Evolutionary conservation across 352 stramenopile genomes (phyloP).

Genomic region (Globisporangium paddicum): DNA sequence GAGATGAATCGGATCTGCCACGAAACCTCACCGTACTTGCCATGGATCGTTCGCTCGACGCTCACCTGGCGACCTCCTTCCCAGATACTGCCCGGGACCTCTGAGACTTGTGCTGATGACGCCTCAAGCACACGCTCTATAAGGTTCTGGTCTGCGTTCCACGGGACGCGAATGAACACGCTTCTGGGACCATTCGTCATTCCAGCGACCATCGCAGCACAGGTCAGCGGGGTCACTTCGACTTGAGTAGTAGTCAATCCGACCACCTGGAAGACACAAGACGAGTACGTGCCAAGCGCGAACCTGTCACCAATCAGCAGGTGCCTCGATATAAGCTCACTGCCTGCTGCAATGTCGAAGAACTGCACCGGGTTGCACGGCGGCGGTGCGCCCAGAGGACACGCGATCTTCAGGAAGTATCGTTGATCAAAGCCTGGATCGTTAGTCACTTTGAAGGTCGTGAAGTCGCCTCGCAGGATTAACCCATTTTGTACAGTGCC

Average conservation of each 20-base stretch:
- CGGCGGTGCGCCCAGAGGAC: slow-evolving; percentile 6
- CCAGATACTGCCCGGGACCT: slow-evolving; percentile 32
- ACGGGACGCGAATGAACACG: slow-evolving; percentile 40
- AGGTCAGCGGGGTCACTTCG: slow-evolving; percentile 28
- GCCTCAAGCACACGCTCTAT: slow-evolving; percentile 51
- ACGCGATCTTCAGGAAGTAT: slow-evolving; percentile 36
- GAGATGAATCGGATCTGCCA: slow-evolving; percentile 93
- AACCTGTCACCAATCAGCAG: slow-evolving; percentile 48
- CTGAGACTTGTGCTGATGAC: slow-evolving; percentile 33
- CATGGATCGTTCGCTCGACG: slow-evolving; percentile 87
- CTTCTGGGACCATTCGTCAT: slow-evolving; percentile 16
- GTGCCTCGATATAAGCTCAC: slow-evolving; percentile 22
- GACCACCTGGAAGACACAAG: slow-evolving; percentile 52
- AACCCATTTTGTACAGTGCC: slow-evolving; percentile 41
- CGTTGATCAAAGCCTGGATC: slow-evolving; percentile 56
- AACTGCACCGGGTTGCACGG: slow-evolving; percentile 25
- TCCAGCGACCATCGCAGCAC: slow-evolving; percentile 15
- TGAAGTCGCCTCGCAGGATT: slow-evolving; percentile 89
- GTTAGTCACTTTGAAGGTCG: slow-evolving; percentile 73
- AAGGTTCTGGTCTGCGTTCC: slow-evolving; percentile 60
- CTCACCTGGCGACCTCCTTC: slow-evolving; percentile 62
- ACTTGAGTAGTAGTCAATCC: slow-evolving; percentile 25
- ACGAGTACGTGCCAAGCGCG: slow-evolving; percentile 37
- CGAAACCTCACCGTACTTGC: slow-evolving; percentile 94
- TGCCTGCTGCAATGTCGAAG: slow-evolving; percentile 29